These are phyloP conservation scores for Vanilla planifolia DNA, from an alignment of 106 monocot genomes.

Conservation along the genomic window DNA sequence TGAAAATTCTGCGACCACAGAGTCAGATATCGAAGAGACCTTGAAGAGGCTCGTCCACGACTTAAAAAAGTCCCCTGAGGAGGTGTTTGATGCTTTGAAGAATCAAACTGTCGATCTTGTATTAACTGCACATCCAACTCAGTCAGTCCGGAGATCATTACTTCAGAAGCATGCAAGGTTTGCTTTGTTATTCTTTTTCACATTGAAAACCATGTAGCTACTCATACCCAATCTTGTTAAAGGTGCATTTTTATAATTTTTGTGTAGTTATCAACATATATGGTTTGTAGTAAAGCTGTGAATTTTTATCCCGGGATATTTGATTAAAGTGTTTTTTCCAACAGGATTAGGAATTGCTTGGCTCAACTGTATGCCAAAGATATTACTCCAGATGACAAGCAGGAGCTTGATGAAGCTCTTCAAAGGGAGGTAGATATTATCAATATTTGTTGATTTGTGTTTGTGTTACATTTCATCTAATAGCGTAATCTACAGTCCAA, in stretches of 20 bases:
- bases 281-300: background rate
- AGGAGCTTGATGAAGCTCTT: conserved; percentile 94
- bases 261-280: too few relatives aligned
- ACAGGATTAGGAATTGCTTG: conserved; percentile 91
- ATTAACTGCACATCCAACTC: conserved; percentile 59
- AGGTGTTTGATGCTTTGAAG: conserved; percentile 61
- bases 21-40: conserved; percentile 30
- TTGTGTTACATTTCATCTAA: too few relatives aligned
- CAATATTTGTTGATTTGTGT: background rate
- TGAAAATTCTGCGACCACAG: conserved; percentile 42
- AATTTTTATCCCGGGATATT: background rate
- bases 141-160: conserved; percentile 49
- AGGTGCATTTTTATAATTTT: background rate
- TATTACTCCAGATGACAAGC: conserved; percentile 94
- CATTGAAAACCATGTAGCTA: too few relatives aligned
- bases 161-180: conserved; percentile 62
- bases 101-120: conserved; percentile 56
- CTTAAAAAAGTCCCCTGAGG: conserved; percentile 40
- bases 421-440: conserved; percentile 79
- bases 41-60: conserved; percentile 42
- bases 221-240: too few relatives aligned
- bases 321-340: background rate
- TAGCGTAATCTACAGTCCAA: too few relatives aligned
- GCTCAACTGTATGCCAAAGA: conserved; percentile 78
- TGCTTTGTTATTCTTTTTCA: too few relatives aligned